Evolutionary conservation across 306 rosid species (phyloP), one percentile per base, ranked within the genome.

Genomic region (Vigna mungo): DNA sequence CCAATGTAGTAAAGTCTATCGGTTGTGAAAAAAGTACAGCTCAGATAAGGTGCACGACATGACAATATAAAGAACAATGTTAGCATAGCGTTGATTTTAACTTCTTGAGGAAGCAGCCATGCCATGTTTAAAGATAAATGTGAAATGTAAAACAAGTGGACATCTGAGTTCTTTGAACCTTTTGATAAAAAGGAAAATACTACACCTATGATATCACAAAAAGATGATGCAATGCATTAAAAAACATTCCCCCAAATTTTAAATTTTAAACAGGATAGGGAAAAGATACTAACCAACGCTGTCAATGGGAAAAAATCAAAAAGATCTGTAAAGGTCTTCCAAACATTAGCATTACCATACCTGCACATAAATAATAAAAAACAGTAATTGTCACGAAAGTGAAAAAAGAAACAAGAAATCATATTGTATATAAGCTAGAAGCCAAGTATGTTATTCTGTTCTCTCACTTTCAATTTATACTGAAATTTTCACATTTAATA

Each of bases 261-360:
- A 74, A 80, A 44, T 21, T 49, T 74, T 68, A 21, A 74, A 36
- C 41, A 36, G 41, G 41, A 21, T 68, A 12, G 30, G n/a, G 6
- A 14, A 34, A 32, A 6, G 32, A 67, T 76, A 90, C 99, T 91
- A 83, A 96, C 98, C 99, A 96, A 88, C 47, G 99, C 99, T 39
- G 99, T 96, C 90, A 96, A 77, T 6, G 99, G 99, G 74, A 96
- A 92, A 87, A 84, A 96, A 87, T 96, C 99, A 72, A 96, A 96
- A 81, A 96, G 98, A 85, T 96, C 99, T 3, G 99, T 96, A 78
- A 96, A 96, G 78, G 77, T 93, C 93, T 96, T 96, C 99, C 99
- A 96, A 47, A 96, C 98, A 81, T 75, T 96, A 68, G 98, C 99
- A 83, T 83, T 96, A 63, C 99, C 98, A 87, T 96, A 96, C 90